Evolutionary conservation across 2,329 filamentous ascomycete species (phyloP).

Genomic region (Diaporthe nobilis): DNA sequence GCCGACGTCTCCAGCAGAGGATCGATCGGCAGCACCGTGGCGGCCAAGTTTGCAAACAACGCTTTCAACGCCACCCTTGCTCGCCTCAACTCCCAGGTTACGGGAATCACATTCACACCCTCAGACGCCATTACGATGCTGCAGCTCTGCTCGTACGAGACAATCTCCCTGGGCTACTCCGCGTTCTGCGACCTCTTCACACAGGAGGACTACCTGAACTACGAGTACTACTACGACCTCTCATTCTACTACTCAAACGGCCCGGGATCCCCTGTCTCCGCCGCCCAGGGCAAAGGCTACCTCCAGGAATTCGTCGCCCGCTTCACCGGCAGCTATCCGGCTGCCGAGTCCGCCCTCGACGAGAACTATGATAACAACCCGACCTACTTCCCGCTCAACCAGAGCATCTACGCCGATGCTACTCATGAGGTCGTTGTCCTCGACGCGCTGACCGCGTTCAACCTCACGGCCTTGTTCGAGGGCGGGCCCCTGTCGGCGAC

Average conservation of each 20-base stretch:
- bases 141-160: slow-evolving; percentile 54
- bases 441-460: slow-evolving; percentile 51
- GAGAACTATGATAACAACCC: slow-evolving; percentile 55
- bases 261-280: slow-evolving; percentile 51
- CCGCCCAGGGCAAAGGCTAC: slow-evolving; percentile 51
- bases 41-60: slow-evolving; percentile 45
- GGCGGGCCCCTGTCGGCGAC: slow-evolving; percentile 47
- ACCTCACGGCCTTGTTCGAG: slow-evolving; percentile 50
- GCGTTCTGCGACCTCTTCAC: slow-evolving; percentile 58
- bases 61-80: slow-evolving; percentile 50
- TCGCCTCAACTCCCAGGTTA: slow-evolving; percentile 49
- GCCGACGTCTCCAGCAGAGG: slow-evolving; percentile 45
- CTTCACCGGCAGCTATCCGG: slow-evolving; percentile 49
- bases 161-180: slow-evolving; percentile 57
- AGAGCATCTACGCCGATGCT: slow-evolving; percentile 58
- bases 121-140: slow-evolving; percentile 57
- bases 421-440: slow-evolving; percentile 58
- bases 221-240: slow-evolving; percentile 60
- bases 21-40: slow-evolving; percentile 46
- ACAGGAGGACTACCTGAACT: slow-evolving; percentile 58
- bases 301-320: slow-evolving; percentile 52
- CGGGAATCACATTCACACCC: slow-evolving; percentile 50
- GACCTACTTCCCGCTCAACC: slow-evolving; percentile 59
- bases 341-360: slow-evolving; percentile 49
- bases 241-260: slow-evolving; percentile 52